Conservation (phyloP, 768 basidiomycete genomes). For the Mycena rebaudengoi region DNA sequence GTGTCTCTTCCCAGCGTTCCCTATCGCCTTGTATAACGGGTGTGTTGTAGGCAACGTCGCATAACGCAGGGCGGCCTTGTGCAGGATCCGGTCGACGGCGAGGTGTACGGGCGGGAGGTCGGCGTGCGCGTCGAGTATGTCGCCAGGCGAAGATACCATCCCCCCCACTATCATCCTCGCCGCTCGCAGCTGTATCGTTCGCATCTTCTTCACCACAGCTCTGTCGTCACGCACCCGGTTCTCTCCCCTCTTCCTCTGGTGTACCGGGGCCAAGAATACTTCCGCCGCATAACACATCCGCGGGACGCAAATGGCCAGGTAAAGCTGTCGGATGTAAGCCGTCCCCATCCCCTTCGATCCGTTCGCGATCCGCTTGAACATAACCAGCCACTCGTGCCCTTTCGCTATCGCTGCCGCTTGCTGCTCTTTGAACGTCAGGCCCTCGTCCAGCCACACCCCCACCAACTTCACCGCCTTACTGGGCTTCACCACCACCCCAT, state of each 20-base stretch:
- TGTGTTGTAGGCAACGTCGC: slow-evolving; percentile 28
- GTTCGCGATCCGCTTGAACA: neutral
- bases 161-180: neutral
- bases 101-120: slow-evolving; percentile 30
- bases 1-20: neutral
- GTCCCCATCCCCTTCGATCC: neutral
- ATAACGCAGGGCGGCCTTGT: slow-evolving; percentile 25
- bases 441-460: neutral
- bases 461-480: neutral
- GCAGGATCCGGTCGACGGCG: slow-evolving; percentile 18
- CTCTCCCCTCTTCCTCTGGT: neutral
- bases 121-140: slow-evolving; percentile 30
- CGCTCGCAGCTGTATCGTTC: neutral
- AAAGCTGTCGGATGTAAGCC: neutral
- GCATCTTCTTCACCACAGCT: neutral
- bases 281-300: slow-evolving; percentile 38
- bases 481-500: neutral
- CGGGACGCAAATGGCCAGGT: slow-evolving; percentile 6
- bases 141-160: neutral
- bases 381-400: no score
- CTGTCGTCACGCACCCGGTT: neutral
- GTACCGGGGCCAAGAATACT: slow-evolving; percentile 15
- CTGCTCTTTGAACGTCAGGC: slow-evolving; percentile 12
- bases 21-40: slow-evolving; percentile 26
- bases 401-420: neutral